phyloP scores from a whole-genome alignment of 2,329 filamentous ascomycete genomes.

The Cryoendolithus antarcticus region DNA sequence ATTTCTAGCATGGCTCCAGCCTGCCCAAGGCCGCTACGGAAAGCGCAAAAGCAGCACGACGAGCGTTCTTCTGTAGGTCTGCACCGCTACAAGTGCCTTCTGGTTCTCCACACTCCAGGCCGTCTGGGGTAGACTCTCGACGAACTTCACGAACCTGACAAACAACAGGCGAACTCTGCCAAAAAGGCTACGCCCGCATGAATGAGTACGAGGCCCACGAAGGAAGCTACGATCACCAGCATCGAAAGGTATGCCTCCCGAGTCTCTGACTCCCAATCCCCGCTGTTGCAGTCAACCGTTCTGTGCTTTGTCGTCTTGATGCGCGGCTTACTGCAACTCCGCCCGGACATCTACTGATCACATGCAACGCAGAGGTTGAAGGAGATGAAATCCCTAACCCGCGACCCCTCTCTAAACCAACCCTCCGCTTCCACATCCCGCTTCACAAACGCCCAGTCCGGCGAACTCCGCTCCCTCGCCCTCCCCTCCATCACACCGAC shows the following conservation, averaged over 20 bases:
- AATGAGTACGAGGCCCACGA: conserved; percentile 95
- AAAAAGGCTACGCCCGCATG: conserved; percentile 88
- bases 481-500: conserved; percentile 2
- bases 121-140: background rate
- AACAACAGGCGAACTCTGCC: conserved; percentile 56
- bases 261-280: too few species aligned
- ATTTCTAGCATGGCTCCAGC: conserved; percentile 15
- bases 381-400: conserved; percentile 75
- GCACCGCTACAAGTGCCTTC: too few species aligned
- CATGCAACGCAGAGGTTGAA: conserved; percentile 46
- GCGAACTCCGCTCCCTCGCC: conserved; percentile 28
- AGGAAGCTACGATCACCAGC: conserved; percentile 86
- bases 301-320: too few species aligned
- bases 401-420: conserved; percentile 41
- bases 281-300: too few species aligned
- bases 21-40: conserved; percentile 35
- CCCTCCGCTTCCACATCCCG: conserved; percentile 49
- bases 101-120: too few species aligned
- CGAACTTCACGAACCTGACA: background rate
- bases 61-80: conserved; percentile 51
- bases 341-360: too few species aligned
- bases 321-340: too few species aligned
- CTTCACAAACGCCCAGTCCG: conserved; percentile 43
- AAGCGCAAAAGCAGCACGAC: conserved; percentile 33
- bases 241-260: conserved; percentile 52